phyloP scores from a whole-genome alignment of 2,329 filamentous ascomycete genomes.

The Epichloe amarillans region DNA sequence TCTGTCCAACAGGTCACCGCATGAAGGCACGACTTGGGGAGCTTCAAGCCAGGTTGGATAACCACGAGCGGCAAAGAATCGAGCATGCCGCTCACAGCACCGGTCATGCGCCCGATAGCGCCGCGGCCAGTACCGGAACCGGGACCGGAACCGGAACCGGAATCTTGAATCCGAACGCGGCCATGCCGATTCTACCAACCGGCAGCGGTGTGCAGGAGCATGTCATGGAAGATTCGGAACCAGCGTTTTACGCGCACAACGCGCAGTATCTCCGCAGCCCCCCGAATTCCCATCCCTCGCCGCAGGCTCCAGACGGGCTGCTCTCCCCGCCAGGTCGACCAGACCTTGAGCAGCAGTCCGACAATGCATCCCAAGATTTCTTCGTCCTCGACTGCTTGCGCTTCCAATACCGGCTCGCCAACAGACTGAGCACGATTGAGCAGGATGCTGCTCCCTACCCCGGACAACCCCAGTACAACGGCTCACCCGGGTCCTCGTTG shows the following conservation, averaged over 20 bases:
- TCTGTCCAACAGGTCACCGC: slow-evolving; percentile 13
- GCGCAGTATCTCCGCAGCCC: slow-evolving; percentile 10
- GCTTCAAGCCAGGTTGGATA: slow-evolving; percentile 17
- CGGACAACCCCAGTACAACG: slow-evolving; percentile 1
- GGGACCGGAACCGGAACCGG: too few relatives aligned
- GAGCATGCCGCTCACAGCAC: slow-evolving; percentile 3
- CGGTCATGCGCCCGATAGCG: not conserved
- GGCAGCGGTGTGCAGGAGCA: slow-evolving; percentile 7
- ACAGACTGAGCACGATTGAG: slow-evolving; percentile 11
- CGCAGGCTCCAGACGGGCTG: slow-evolving; percentile 6
- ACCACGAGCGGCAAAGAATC: slow-evolving; percentile 11
- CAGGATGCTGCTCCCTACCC: slow-evolving; percentile 6
- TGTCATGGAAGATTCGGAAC: slow-evolving; percentile 3
- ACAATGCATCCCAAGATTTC: slow-evolving; percentile 10
- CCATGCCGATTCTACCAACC: slow-evolving; percentile 4
- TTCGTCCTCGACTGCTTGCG: slow-evolving; percentile 14
- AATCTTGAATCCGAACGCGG: not conserved
- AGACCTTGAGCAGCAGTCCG: slow-evolving; percentile 4
- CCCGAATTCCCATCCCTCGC: slow-evolving; percentile 9
- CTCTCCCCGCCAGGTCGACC: slow-evolving; percentile 9
- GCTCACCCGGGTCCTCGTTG: not conserved
- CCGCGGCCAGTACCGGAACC: not conserved
- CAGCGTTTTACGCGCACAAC: slow-evolving; percentile 7
- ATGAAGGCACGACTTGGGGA: slow-evolving; percentile 19
- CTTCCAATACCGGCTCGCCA: slow-evolving; percentile 14